Conservation (phyloP, 108 stramenopile species). For the Cylindrotheca closterium region DNA sequence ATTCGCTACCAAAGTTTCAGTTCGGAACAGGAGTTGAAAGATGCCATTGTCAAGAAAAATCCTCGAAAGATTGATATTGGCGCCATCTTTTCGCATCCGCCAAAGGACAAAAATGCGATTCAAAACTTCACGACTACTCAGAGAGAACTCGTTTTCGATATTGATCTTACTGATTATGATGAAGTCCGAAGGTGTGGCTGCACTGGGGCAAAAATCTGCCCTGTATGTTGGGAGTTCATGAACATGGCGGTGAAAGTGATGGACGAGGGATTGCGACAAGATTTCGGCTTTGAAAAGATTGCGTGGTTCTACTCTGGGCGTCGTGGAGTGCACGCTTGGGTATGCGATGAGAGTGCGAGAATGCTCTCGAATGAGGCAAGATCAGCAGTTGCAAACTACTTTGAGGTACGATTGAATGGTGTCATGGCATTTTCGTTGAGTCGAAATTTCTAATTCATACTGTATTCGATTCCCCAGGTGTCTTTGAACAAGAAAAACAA, state of each 20-base stretch:
- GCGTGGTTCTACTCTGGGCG: constrained; percentile 99
- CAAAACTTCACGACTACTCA: constrained; percentile 79
- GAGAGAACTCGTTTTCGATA: constrained; percentile 98
- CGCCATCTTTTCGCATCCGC: constrained; percentile 92
- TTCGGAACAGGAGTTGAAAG: constrained; percentile 54
- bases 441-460: not conserved
- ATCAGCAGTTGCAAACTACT: constrained; percentile 93
- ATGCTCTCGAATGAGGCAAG: constrained; percentile 91
- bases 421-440: not conserved
- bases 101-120: constrained; percentile 84
- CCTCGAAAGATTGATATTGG: constrained; percentile 99
- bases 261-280: constrained; percentile 81
- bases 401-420: constrained; percentile 74
- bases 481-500: constrained; percentile 67
- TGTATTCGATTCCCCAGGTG: constrained; percentile 5
- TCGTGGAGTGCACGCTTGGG: constrained; percentile 99
- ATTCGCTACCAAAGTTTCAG: constrained; percentile 93
- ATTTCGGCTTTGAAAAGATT: constrained; percentile 97
- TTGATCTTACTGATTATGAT: constrained; percentile 99
- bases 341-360: constrained; percentile 91
- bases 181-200: constrained; percentile 96
- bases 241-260: constrained; percentile 92
- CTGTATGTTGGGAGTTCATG: constrained; percentile 97
- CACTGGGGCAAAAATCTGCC: constrained; percentile 87
- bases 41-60: constrained; percentile 13